phyloP scores from a whole-genome alignment of 2,329 filamentous ascomycete species.

The Fusarium sp. region DNA sequence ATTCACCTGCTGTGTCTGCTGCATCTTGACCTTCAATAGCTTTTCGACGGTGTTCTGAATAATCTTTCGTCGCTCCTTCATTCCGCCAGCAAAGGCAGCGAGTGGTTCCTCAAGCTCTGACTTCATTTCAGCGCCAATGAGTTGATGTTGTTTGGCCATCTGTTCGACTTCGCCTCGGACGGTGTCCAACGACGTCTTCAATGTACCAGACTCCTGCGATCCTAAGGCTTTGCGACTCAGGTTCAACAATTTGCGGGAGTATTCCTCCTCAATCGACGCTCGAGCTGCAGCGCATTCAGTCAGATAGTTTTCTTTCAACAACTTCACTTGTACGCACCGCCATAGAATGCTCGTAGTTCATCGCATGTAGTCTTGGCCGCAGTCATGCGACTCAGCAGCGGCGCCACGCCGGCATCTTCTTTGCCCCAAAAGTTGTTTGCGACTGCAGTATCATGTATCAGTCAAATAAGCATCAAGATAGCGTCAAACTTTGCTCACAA shows the following conservation, averaged over 20 bases:
- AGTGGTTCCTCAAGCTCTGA: slow-evolving; percentile 94
- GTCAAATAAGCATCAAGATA: background rate
- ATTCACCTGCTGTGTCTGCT: slow-evolving; percentile 90
- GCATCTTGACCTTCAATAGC: slow-evolving; percentile 88
- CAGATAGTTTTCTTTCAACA: background rate
- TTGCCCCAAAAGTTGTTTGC: slow-evolving; percentile 99
- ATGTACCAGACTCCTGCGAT: slow-evolving; percentile 84
- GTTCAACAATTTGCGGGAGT: slow-evolving; percentile 85
- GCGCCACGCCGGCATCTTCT: slow-evolving; percentile 93
- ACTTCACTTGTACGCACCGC: slow-evolving; percentile 60
- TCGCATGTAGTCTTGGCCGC: slow-evolving; percentile 94
- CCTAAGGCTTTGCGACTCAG: slow-evolving; percentile 90
- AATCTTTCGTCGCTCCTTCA: slow-evolving; percentile 97
- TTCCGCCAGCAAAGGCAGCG: slow-evolving; percentile 87
- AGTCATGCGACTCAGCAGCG: slow-evolving; percentile 93
- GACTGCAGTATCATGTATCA: slow-evolving; percentile 62
- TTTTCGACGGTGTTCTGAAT: slow-evolving; percentile 95
- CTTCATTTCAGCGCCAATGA: slow-evolving; percentile 93
- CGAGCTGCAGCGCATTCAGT: slow-evolving; percentile 65
- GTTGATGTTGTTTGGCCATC: slow-evolving; percentile 93
- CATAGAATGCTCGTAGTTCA: slow-evolving; percentile 92
- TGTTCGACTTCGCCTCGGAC: slow-evolving; percentile 89
- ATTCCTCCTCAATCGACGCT: slow-evolving; percentile 95
- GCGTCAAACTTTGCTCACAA: slow-evolving; percentile 57
- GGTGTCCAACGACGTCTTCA: slow-evolving; percentile 86